Conservation (phyloP, 768 basidiomycete genomes). For the Dictyophora rubrovolvata region DNA sequence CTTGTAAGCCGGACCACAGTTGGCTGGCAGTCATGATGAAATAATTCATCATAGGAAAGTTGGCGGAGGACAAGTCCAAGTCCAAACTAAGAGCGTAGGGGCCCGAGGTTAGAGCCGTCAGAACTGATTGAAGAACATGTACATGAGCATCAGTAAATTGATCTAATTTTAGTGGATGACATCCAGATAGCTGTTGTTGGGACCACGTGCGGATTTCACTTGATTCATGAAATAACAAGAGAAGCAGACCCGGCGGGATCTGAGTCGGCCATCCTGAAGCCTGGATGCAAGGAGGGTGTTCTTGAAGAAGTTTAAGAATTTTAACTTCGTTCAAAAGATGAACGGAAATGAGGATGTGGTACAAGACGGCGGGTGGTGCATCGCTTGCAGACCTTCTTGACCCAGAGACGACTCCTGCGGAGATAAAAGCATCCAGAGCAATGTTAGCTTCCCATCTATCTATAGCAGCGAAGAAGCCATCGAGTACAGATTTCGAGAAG, state of each 20-base stretch:
- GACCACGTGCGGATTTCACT: constrained; percentile 52
- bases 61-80: neutral
- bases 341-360: constrained; percentile 51
- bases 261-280: constrained; percentile 46
- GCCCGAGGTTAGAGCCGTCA: constrained; percentile 21
- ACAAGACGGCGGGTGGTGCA: constrained; percentile 41
- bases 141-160: constrained; percentile 40
- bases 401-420: constrained; percentile 18
- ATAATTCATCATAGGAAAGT: neutral
- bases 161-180: constrained; percentile 36
- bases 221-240: constrained; percentile 44
- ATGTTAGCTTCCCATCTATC: constrained; percentile 54
- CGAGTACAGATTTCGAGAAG: constrained; percentile 40
- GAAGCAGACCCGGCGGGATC: constrained; percentile 46
- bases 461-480: constrained; percentile 51
- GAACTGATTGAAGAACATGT: constrained; percentile 33
- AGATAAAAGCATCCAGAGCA: constrained; percentile 39
- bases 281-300: constrained; percentile 25
- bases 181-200: constrained; percentile 30
- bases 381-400: constrained; percentile 25
- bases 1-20: constrained; percentile 43
- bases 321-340: constrained; percentile 40
- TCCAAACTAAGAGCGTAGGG: neutral
- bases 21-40: constrained; percentile 15
- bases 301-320: constrained; percentile 33